These are phyloP conservation scores for Phytophthora pisi DNA, from an alignment of 352 stramenopile genomes.

Conservation along the genomic window DNA sequence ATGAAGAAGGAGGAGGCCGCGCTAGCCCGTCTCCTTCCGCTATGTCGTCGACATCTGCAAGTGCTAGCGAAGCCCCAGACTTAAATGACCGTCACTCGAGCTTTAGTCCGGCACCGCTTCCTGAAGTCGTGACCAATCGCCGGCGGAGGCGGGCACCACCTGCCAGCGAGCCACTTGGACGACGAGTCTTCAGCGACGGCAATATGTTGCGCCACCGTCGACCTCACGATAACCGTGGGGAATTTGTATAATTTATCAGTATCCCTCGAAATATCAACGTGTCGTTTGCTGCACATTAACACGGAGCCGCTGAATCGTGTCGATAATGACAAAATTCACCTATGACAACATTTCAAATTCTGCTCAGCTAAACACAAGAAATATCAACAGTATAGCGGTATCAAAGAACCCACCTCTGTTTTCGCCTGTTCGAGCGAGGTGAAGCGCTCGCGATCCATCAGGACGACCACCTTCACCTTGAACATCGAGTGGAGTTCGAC, in stretches of 20 bases:
- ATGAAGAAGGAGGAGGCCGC: conserved; percentile 20
- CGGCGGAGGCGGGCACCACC: conserved; percentile 28
- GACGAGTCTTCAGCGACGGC: conserved; percentile 26
- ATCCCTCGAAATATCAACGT: conserved; percentile 11
- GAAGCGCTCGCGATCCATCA: conserved; percentile 60
- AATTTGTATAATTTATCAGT: conserved; percentile 23
- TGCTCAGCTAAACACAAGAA: not conserved
- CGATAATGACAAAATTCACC: conserved; percentile 65
- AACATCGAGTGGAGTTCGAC: conserved; percentile 67
- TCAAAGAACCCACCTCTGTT: conserved; percentile 52
- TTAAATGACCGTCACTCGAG: conserved; percentile 22
- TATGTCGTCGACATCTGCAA: conserved; percentile 10
- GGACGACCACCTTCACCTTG: conserved; percentile 62
- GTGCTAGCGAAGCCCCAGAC: conserved; percentile 5
- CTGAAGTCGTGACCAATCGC: conserved; percentile 11
- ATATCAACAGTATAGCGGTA: not conserved
- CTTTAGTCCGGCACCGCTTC: conserved; percentile 16
- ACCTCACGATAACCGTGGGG: conserved; percentile 16
- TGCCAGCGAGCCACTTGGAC: conserved; percentile 35
- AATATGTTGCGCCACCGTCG: conserved; percentile 35
- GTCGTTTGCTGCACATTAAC: conserved; percentile 35
- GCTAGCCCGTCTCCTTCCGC: not conserved
- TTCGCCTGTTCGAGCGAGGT: conserved; percentile 59
- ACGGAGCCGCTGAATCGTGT: conserved; percentile 52
- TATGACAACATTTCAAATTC: not conserved